A percentile compares a stretch with the other conserved stretches of the same genome.
Conservation (phyloP, 768 basidiomycete genomes). For the Rhizopogon salebrosus region DNA sequence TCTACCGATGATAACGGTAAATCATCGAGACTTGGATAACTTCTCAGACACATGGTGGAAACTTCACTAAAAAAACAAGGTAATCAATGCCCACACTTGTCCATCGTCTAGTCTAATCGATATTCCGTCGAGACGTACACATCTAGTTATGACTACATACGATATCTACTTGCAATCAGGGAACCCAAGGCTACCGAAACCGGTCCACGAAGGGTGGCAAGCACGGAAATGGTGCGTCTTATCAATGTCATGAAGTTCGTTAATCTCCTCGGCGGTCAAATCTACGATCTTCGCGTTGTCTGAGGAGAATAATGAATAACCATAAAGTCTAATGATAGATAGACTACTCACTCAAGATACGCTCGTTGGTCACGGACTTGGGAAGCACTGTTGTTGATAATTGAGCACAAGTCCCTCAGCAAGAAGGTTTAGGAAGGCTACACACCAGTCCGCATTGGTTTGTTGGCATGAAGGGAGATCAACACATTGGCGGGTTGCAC, state of each 20-base stretch:
- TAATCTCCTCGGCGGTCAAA: slow-evolving; percentile 55
- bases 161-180: slow-evolving; percentile 42
- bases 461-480: slow-evolving; percentile 70
- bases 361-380: slow-evolving; percentile 69
- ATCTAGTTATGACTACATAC: not conserved
- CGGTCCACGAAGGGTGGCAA: slow-evolving; percentile 61
- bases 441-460: slow-evolving; percentile 47
- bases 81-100: too few species aligned
- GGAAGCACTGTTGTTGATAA: slow-evolving; percentile 46
- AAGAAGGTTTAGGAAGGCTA: slow-evolving; percentile 2
- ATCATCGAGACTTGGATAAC: too few species aligned
- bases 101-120: too few species aligned
- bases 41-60: too few species aligned
- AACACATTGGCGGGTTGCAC: slow-evolving; percentile 63
- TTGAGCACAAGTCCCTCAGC: slow-evolving; percentile 7
- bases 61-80: too few species aligned
- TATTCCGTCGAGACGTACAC: not conserved
- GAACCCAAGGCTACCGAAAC: slow-evolving; percentile 60
- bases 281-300: slow-evolving; percentile 59
- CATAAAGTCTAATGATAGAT: not conserved
- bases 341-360: slow-evolving; percentile 45
- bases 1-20: too few species aligned
- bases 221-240: slow-evolving; percentile 60
- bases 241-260: slow-evolving; percentile 52
- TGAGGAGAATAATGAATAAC: slow-evolving; percentile 15